These are phyloP conservation scores for Coniochaeta sp. DNA, from an alignment of 2,329 filamentous ascomycete species.

Conservation along the genomic window DNA sequence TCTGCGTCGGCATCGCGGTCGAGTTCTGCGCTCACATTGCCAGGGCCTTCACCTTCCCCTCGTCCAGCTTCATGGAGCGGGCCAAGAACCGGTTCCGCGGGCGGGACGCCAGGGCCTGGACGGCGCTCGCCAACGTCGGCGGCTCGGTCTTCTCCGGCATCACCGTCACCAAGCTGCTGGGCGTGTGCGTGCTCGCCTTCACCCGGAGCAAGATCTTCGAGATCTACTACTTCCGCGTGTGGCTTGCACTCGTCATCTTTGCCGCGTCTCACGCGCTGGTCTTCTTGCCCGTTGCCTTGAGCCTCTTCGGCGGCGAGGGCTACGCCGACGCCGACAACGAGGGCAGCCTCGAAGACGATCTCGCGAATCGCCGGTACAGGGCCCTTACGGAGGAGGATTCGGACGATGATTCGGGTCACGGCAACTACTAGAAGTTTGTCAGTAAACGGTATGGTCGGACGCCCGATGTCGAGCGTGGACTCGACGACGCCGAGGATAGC, in stretches of 20 bases:
- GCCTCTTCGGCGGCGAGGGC: slow-evolving; percentile 76
- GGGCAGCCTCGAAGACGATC: slow-evolving; percentile 82
- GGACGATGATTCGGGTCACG: slow-evolving; percentile 58
- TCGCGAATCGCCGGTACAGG: slow-evolving; percentile 72
- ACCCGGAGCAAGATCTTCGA: slow-evolving; percentile 98
- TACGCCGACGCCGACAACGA: slow-evolving; percentile 84
- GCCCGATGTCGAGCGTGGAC: too few species aligned
- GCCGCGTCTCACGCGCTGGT: slow-evolving; percentile 84
- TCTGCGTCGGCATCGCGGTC: slow-evolving; percentile 92
- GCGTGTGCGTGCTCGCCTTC: slow-evolving; percentile 87
- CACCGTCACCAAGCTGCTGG: slow-evolving; percentile 89
- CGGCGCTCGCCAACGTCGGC: slow-evolving; percentile 88
- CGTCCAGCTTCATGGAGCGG: slow-evolving; percentile 71
- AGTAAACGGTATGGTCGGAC: too few species aligned
- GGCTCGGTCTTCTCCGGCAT: slow-evolving; percentile 94
- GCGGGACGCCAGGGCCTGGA: slow-evolving; percentile 82
- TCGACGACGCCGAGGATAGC: too few species aligned
- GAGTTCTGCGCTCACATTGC: slow-evolving; percentile 98
- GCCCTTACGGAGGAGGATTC: slow-evolving; percentile 68
- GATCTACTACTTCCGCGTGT: slow-evolving; percentile 97
- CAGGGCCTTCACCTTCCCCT: slow-evolving; percentile 91
- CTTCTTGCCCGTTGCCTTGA: slow-evolving; percentile 85
- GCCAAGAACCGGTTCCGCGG: slow-evolving; percentile 73
- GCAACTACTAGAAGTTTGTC: background rate
- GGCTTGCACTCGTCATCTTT: slow-evolving; percentile 85